Evolutionary conservation across 768 basidiomycete genomes (phyloP), one percentile per base, ranked within the genome.

Genomic region (Tricholoma furcatifolium): DNA sequence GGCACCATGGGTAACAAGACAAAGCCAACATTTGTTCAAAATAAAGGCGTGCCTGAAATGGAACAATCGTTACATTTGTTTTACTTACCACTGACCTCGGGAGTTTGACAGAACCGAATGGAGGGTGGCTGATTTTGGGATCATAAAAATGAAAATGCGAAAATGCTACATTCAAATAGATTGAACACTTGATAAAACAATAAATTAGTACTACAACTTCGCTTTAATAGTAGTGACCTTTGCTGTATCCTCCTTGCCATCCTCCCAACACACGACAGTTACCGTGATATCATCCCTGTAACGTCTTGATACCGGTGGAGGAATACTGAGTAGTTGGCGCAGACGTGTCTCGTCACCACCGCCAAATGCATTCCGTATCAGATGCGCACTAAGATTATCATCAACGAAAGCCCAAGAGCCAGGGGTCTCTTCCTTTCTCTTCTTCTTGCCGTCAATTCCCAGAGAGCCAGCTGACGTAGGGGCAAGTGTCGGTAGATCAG

Each of bases 331-430:
- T 50, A 83, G 55, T 64, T 72, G 76, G 45, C 83, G 77, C 53
- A 95, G 74, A 45, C 69, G 68, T 43, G 52, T 63, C 49, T 79
- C 74, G 62, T 94, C 81, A 2, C 81, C 88, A 27, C 93, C 92
- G n/a, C 91, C 91, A 54, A 94, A 83, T n/a, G 93, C 91, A 63
- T 96, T 96, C 56, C 93, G 78, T 52, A 95, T 91, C 15, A 96
- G 72, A 68, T 95, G 93, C 35, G 88, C 83, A 55, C 87, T 80
- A 50, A 90, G 63, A 60, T 93, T 89, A 15, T 85, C 84, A 62
- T 94, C 91, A 43, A 76, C 79, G 60, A 95, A 96, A 7, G 81
- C 78, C 91, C 91, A 93, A 9, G 77, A 74, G 12, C 83, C 83
- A 30, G 74, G 58, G 18, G 63, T 51, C 18, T 75, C 63, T 36